These are phyloP conservation scores for Ceratocystis smalleyi DNA, from an alignment of 2,329 filamentous ascomycete species.

Conservation along the genomic window DNA sequence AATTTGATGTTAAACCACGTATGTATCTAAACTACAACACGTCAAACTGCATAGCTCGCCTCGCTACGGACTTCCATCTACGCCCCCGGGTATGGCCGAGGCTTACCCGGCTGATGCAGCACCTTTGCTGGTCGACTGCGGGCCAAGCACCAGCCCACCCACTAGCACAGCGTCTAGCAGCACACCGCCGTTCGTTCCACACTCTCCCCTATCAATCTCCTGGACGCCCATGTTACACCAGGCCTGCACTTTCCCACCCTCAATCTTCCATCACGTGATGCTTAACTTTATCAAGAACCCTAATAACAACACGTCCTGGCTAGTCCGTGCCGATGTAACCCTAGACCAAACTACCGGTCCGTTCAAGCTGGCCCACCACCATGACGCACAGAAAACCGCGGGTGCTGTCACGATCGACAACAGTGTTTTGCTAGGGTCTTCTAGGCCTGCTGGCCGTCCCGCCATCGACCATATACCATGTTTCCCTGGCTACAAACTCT, in stretches of 20 bases:
- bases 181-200: background rate
- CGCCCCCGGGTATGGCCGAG: slow-evolving; percentile 6
- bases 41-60: background rate
- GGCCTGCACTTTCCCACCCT: slow-evolving; percentile 45
- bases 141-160: background rate
- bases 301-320: slow-evolving; percentile 61
- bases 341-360: slow-evolving; percentile 29
- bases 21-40: background rate
- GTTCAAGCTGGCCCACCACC: background rate
- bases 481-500: slow-evolving; percentile 29
- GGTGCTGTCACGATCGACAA: background rate
- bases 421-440: too few relatives aligned
- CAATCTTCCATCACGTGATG: slow-evolving; percentile 52
- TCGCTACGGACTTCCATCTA: background rate
- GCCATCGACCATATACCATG: slow-evolving; percentile 9
- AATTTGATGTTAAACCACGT: background rate
- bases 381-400: background rate
- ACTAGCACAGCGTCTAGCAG: background rate
- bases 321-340: slow-evolving; percentile 64
- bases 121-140: slow-evolving; percentile 2
- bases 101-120: background rate
- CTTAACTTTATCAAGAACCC: slow-evolving; percentile 62
- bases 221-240: slow-evolving; percentile 44
- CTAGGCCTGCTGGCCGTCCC: background rate
- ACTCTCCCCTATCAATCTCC: background rate